These are phyloP conservation scores for Pueraria montana DNA, from an alignment of 306 rosid species.

Conservation along the genomic window DNA sequence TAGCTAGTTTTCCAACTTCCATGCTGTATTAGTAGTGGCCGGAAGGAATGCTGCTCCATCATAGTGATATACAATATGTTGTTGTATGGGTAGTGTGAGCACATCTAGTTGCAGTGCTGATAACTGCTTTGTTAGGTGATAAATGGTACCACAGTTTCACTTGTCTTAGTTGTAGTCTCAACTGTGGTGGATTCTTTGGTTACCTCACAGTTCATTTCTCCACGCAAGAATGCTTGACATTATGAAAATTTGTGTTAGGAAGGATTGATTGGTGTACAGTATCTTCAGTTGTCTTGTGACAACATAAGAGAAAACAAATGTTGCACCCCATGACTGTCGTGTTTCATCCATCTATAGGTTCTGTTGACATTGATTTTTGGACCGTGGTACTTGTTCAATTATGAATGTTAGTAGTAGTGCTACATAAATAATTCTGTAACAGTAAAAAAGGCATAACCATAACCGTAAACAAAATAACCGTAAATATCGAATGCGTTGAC, in stretches of 20 bases:
- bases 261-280: conserved; percentile 49
- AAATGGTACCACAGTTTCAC: conserved; percentile 38
- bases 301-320: conserved; percentile 5
- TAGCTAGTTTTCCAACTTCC: conserved; percentile 36
- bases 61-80: conserved; percentile 33
- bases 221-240: conserved; percentile 35
- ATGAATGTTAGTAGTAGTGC: background rate
- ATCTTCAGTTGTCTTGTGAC: conserved; percentile 42
- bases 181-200: conserved; percentile 43
- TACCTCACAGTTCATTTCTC: conserved; percentile 26
- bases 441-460: too few species aligned
- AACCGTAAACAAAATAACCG: too few species aligned
- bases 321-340: conserved; percentile 24
- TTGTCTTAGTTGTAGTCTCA: conserved; percentile 32
- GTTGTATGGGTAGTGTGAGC: conserved; percentile 39
- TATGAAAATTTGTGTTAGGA: conserved; percentile 41
- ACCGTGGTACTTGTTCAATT: background rate
- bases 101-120: conserved; percentile 41
- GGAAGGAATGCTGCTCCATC: conserved; percentile 45
- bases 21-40: conserved; percentile 52
- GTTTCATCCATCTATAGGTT: background rate
- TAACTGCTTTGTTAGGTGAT: conserved; percentile 28
- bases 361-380: conserved; percentile 18
- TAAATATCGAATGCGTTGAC: too few species aligned
- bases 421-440: background rate